Evolutionary conservation across 1,139 yeast genomes (phyloP).

Genomic region (Hyphopichia buzzinii): DNA sequence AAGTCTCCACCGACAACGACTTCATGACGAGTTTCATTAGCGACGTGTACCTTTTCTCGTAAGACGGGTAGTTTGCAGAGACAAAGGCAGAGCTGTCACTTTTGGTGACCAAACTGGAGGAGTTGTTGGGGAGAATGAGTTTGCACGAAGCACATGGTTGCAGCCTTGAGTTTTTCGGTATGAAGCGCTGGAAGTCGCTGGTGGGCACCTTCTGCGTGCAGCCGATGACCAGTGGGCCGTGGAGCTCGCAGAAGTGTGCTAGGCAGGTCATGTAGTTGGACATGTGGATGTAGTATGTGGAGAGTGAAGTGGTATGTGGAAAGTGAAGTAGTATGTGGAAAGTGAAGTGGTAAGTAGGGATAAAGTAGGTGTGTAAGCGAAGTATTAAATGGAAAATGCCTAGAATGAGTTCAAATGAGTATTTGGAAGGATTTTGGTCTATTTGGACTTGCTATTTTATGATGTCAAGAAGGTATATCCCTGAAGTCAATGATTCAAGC

Average conservation of each 20-base stretch:
- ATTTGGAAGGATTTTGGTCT: no score
- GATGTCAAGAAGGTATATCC: no score
- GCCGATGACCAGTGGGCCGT: slow-evolving; percentile 76
- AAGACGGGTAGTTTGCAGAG: slow-evolving; percentile 66
- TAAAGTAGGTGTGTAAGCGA: no score
- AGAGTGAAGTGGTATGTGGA: no score
- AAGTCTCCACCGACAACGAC: slow-evolving; percentile 70
- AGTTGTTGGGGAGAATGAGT: slow-evolving; percentile 44
- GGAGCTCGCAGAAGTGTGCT: slow-evolving; percentile 84
- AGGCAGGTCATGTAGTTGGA: slow-evolving; percentile 48
- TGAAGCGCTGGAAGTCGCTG: slow-evolving; percentile 11
- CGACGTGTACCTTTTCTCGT: slow-evolving; percentile 50
- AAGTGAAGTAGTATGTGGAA: no score
- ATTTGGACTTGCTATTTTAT: no score
- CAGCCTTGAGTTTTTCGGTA: slow-evolving; percentile 28
- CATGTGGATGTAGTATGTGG: no score
- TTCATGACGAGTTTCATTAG: slow-evolving; percentile 61
- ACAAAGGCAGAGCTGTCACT: slow-evolving; percentile 19
- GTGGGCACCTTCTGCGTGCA: slow-evolving; percentile 53
- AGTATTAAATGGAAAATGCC: no score
- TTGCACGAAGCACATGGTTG: slow-evolving; percentile 63
- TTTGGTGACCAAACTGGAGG: slow-evolving; percentile 26
- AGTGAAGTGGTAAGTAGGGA: no score
- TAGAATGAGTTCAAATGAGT: no score
- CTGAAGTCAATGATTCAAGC: no score